Evolutionary conservation across 495 filamentous ascomycete species (phyloP), one percentile per base, ranked within the genome.

Genomic region (Chaetomium fimeti): DNA sequence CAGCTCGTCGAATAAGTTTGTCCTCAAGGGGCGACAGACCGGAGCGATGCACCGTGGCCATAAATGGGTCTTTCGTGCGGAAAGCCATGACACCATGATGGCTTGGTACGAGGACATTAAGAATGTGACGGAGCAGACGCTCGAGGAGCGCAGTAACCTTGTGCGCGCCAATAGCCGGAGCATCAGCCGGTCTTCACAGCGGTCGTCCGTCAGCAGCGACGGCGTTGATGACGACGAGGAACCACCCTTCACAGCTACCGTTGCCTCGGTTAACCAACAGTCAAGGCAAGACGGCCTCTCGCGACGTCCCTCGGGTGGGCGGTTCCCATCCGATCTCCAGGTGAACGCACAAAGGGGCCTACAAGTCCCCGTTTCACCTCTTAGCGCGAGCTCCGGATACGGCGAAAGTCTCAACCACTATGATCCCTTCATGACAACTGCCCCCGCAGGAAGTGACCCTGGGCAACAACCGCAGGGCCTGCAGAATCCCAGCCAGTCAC

Each of bases 51-150:
- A 98, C 70, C 89, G 93, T 57, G 93, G 93, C 24, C 94, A 98
- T 72, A 92, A 91, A 15, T 98, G 94, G 94, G 93, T 98, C 7
- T 98, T 98, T 81, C 87, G 94, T 51, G 92, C 92, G 12, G 94
- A 98, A 75, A 90, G 90, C 38, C 86, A 96, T 75, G 95, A 96
- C 64, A 96, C 91, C 11, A 97, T 98, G 95, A 87, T 96, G 79
- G 89, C 91, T 28, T 97, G 93, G 94, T 97, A 92, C 73, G 87
- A 91, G 49, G 94, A 96, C 71, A 95, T 98, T 66, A 91, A 91
- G 69, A 84, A 81, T 43, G 80, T 98, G 58, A 97, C 88, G 16
- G 91, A 91, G 74, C 91, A 88, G 71, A 91, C 87, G n/a, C 91
- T 92, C 28, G 89, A 95, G 69, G 92, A 95, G 61, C 87, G 93